Percentiles rank a stretch among this genome's conserved stretches.
These are phyloP conservation scores for Sambucus nigra DNA, from an alignment of 129 eudicot genomes.

Conservation along the genomic window DNA sequence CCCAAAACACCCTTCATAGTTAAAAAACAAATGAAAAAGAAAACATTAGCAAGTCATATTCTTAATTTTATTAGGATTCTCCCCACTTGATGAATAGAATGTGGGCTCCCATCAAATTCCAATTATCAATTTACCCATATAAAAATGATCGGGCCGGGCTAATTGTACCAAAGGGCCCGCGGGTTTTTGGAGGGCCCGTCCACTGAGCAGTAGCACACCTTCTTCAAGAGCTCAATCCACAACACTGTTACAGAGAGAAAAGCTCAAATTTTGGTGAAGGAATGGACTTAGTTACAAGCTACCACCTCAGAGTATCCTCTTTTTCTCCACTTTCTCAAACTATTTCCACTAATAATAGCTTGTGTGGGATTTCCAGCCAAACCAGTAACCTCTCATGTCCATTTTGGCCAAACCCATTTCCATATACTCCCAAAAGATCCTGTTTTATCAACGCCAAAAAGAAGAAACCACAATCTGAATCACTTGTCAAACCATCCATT, in stretches of 20 bases:
- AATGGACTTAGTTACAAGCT: background rate
- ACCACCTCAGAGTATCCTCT: background rate
- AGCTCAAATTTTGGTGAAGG: background rate
- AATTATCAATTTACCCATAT: too few species aligned
- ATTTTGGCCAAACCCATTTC: constrained; percentile 13
- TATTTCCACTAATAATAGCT: background rate
- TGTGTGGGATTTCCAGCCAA: background rate
- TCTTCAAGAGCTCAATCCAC: too few species aligned
- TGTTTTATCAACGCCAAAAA: constrained; percentile 35
- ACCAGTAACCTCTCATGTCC: constrained; percentile 6
- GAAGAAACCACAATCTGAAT: constrained; percentile 29
- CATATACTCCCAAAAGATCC: constrained; percentile 7
- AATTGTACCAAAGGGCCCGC: too few species aligned
- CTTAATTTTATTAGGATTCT: too few species aligned
- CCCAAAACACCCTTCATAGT: too few species aligned
- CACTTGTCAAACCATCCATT: constrained; percentile 43
- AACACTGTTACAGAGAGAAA: background rate
- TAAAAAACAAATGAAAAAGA: too few species aligned
- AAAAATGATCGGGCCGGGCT: too few species aligned
- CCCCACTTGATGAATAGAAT: too few species aligned
- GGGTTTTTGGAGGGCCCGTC: too few species aligned
- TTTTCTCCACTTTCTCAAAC: constrained; percentile 10
- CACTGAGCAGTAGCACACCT: too few species aligned
- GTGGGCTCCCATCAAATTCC: too few species aligned
- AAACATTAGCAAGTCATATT: too few species aligned